Percentiles rank a stretch among this genome's conserved stretches.
phyloP scores from a whole-genome alignment of 306 rosid species.

The Fragaria iinumae region DNA sequence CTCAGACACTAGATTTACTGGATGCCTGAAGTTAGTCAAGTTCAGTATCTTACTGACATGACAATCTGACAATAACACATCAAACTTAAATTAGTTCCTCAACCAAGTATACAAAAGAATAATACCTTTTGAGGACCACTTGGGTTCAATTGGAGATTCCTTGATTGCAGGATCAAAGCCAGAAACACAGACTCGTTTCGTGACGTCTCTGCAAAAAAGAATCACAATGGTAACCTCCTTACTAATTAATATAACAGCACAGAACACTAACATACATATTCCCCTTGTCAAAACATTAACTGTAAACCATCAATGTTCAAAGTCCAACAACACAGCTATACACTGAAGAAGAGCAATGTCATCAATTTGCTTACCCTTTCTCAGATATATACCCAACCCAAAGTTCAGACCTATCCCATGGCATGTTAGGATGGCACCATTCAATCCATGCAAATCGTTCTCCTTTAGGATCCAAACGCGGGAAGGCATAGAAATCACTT shows the following conservation, averaged over 20 bases:
- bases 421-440: slow-evolving; percentile 96
- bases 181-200: slow-evolving; percentile 63
- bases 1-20: neutral
- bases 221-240: neutral
- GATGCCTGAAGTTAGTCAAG: neutral
- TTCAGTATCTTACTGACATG: neutral
- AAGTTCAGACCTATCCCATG: slow-evolving; percentile 92
- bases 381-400: slow-evolving; percentile 95
- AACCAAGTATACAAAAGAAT: neutral
- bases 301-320: neutral
- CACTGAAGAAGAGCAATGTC: slow-evolving; percentile 1
- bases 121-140: slow-evolving; percentile 88
- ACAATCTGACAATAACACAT: neutral
- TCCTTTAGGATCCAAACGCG: slow-evolving; percentile 68
- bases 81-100: neutral
- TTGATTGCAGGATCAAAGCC: slow-evolving; percentile 61
- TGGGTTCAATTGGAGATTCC: slow-evolving; percentile 94
- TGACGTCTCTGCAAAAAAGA: slow-evolving; percentile 56
- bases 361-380: slow-evolving; percentile 60
- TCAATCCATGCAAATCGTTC: slow-evolving; percentile 90
- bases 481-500: slow-evolving; percentile 91
- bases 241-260: neutral
- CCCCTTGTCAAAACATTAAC: neutral
- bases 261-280: neutral
- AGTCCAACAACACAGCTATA: neutral